phyloP scores from a whole-genome alignment of 805 yeast genomes.

The Metschnikowia drakensbergensis region DNA sequence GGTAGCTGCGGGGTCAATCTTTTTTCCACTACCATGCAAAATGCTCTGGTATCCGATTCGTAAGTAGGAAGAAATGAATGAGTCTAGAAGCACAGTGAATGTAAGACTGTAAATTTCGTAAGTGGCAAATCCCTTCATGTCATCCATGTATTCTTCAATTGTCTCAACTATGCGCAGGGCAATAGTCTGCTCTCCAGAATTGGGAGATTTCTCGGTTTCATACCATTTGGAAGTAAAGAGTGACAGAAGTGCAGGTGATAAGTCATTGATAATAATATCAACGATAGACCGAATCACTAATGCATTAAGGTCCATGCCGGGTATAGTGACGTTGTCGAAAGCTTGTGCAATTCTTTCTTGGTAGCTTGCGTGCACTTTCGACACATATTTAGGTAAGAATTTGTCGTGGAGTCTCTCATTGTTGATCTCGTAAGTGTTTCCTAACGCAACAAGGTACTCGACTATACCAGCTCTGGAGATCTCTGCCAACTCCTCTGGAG shows the following conservation, averaged over 20 bases:
- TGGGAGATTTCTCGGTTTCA: slow-evolving; percentile 27
- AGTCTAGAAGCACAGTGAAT: slow-evolving; percentile 36
- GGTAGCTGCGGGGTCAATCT: slow-evolving; percentile 35
- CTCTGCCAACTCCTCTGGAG: slow-evolving; percentile 33
- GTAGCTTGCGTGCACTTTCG: slow-evolving; percentile 48
- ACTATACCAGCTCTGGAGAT: slow-evolving; percentile 62
- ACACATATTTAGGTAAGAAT: slow-evolving; percentile 60
- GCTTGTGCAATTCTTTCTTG: slow-evolving; percentile 34
- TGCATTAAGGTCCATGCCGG: slow-evolving; percentile 75
- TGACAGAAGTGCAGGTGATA: slow-evolving; percentile 55
- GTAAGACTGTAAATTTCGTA: slow-evolving; percentile 40
- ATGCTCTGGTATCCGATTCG: slow-evolving; percentile 40
- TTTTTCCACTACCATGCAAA: slow-evolving; percentile 39
- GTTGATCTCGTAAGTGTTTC: slow-evolving; percentile 82
- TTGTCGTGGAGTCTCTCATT: slow-evolving; percentile 60
- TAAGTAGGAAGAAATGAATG: slow-evolving; percentile 36
- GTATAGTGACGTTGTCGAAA: slow-evolving; percentile 47
- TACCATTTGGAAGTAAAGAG: slow-evolving; percentile 74
- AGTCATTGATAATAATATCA: slow-evolving; percentile 68
- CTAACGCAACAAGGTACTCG: slow-evolving; percentile 78
- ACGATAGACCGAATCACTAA: slow-evolving; percentile 66
- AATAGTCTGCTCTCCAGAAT: slow-evolving; percentile 36
- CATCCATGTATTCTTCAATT: slow-evolving; percentile 67
- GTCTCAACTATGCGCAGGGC: slow-evolving; percentile 68
- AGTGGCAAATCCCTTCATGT: slow-evolving; percentile 48